Conservation (phyloP, 495 filamentous ascomycete species). For the Neurospora sp. region DNA sequence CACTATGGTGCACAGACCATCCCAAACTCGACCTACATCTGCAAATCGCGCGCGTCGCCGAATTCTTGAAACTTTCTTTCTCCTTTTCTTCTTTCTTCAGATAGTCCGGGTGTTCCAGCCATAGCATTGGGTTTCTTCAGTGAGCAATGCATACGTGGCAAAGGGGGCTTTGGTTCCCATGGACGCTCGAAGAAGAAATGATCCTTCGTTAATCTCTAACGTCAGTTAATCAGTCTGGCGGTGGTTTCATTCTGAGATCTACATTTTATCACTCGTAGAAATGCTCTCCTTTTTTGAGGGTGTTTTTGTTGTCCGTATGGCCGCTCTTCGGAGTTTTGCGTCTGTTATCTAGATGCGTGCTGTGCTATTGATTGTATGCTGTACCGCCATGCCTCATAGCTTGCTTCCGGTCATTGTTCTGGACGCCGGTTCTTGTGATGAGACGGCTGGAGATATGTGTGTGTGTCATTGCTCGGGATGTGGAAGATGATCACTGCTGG, state of each 20-base stretch:
- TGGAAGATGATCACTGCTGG: background rate
- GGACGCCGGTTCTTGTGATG: background rate
- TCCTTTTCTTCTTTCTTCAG: slow-evolving; percentile 30
- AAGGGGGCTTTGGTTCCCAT: slow-evolving; percentile 29
- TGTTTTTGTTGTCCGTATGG: background rate
- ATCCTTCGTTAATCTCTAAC: slow-evolving; percentile 53
- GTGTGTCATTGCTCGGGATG: background rate
- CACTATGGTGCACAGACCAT: background rate
- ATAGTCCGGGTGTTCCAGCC: slow-evolving; percentile 37
- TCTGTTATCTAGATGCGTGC: background rate
- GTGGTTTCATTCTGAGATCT: slow-evolving; percentile 51
- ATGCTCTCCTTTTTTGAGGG: background rate
- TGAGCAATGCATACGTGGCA: slow-evolving; percentile 26
- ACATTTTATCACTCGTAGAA: slow-evolving; percentile 23
- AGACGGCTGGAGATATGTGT: background rate
- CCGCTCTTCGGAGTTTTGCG: background rate
- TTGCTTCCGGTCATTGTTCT: background rate
- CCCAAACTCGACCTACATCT: background rate
- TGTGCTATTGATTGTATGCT: background rate
- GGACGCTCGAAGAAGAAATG: slow-evolving; percentile 38
- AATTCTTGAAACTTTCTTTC: slow-evolving; percentile 11
- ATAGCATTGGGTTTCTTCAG: slow-evolving; percentile 24
- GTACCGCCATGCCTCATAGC: background rate
- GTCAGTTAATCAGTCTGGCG: slow-evolving; percentile 40
- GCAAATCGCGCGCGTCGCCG: background rate